Conservation (phyloP, 768 basidiomycete genomes). For the Mycena olivaceomarginata region DNA sequence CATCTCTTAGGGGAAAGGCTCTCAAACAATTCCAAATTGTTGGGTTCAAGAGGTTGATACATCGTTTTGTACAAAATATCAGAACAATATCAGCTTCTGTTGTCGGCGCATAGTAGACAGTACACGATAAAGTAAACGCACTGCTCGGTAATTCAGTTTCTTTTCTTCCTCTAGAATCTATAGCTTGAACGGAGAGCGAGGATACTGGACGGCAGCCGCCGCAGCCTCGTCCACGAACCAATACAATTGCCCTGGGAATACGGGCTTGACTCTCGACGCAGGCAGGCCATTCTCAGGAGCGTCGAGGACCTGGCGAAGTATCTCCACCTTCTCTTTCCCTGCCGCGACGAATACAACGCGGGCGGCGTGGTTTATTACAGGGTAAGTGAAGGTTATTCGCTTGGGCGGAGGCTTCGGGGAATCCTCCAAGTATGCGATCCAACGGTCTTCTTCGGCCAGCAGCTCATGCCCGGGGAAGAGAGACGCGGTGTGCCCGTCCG, state of each 20-base stretch:
- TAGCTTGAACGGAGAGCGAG: slow-evolving; percentile 75
- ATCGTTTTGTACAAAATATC: slow-evolving; percentile 6
- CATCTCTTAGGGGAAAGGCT: slow-evolving; percentile 7
- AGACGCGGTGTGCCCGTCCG: slow-evolving; percentile 98
- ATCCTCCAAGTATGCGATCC: slow-evolving; percentile 96
- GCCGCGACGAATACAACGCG: slow-evolving; percentile 93
- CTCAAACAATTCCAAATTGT: slow-evolving; percentile 4
- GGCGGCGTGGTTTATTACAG: slow-evolving; percentile 93
- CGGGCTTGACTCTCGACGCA: slow-evolving; percentile 87
- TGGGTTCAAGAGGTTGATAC: slow-evolving; percentile 10
- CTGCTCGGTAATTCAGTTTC: slow-evolving; percentile 20
- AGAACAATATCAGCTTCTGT: not conserved
- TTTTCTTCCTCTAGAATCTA: slow-evolving; percentile 49
- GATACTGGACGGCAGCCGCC: slow-evolving; percentile 75
- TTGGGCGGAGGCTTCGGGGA: slow-evolving; percentile 94
- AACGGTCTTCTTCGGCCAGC: slow-evolving; percentile 90
- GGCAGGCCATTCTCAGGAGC: slow-evolving; percentile 88
- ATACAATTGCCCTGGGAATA: slow-evolving; percentile 88
- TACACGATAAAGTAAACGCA: slow-evolving; percentile 12
- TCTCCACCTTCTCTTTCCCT: slow-evolving; percentile 89
- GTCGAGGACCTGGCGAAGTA: slow-evolving; percentile 85
- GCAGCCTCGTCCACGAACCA: slow-evolving; percentile 98
- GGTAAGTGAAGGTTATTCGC: slow-evolving; percentile 94
- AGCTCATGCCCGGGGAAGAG: slow-evolving; percentile 96
- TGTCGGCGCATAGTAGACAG: not conserved